Evolutionary conservation across 768 basidiomycete genomes (phyloP), one percentile per base, ranked within the genome.

Genomic region (Pilatotrama ljubarskyi): DNA sequence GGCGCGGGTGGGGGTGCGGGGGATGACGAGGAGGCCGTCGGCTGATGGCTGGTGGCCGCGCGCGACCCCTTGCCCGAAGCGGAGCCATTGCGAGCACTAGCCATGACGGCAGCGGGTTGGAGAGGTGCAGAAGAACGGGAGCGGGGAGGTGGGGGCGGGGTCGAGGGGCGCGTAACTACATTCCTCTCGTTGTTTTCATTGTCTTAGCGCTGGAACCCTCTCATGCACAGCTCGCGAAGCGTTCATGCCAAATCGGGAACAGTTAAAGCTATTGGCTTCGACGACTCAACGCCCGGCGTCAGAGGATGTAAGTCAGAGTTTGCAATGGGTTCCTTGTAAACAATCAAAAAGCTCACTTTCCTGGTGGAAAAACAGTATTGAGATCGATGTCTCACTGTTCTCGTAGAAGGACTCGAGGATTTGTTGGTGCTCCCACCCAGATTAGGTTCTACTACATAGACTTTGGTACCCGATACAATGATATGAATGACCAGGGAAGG

Each of bases 51-150:
- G 51, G 37, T 49, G 9, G 49, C 50, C 29, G 46, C 55, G 56
- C 61, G 61, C 56, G 51, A 18, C 8, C 13, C 77, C 8, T 14
- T 22, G 25, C 51, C 22, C 56, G 53, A 14, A n/a, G 51, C 51
- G 38, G 35, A 32, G 22, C 41, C 56, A 17, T 48, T 50, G 32
- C 56, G 61, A 38, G 53, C 56, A 37, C 61, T 29, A 51, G 38
- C 56, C 61, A 63, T 63, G 42, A 17, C 26, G 20, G 22, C 47
- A 46, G 32, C 42, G 43, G 20, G 37, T 6, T 18, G 20, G 14
- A 32, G 10, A 20, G 55, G 29, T 9, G 37, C 25, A 37, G 14
- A 17, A n/a, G 47, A 18, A 20, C 17, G 17, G 37, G 9, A 13
- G n/a, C 17, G 14, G 18, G 38, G 18, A 48, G 8, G 35, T 20